Percentiles rank a stretch among this genome's conserved stretches.
phyloP scores from a whole-genome alignment of 176 grass and related monocot genomes.

The Canna indica region DNA sequence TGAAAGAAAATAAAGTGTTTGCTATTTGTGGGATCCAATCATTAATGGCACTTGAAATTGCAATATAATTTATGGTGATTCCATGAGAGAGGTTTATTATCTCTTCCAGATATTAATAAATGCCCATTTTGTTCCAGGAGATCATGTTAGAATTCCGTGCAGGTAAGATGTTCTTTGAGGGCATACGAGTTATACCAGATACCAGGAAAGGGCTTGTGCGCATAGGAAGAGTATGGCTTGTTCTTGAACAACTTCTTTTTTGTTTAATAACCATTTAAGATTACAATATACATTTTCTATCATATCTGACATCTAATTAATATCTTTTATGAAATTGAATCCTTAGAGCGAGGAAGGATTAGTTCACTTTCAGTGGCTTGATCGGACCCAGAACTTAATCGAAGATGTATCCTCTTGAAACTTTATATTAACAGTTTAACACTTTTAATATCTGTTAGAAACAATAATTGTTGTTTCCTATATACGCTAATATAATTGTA shows the following conservation, averaged over 20 bases:
- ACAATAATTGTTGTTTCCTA: neutral
- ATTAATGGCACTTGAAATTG: neutral
- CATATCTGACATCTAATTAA: slow-evolving; percentile 20
- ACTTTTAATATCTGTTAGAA: neutral
- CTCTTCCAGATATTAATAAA: neutral
- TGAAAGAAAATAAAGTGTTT: neutral
- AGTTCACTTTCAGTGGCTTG: slow-evolving; percentile 96
- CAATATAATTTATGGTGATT: neutral
- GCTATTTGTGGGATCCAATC: neutral
- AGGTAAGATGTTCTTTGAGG: slow-evolving; percentile 78
- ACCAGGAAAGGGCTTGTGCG: slow-evolving; percentile 84
- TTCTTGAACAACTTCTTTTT: slow-evolving; percentile 12
- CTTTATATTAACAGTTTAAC: neutral
- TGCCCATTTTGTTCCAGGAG: slow-evolving; percentile 37
- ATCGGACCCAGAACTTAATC: slow-evolving; percentile 59
- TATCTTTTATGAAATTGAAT: neutral
- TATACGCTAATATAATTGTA: neutral
- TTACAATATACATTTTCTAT: slow-evolving; percentile 17
- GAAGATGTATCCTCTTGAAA: slow-evolving; percentile 74
- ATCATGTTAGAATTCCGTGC: slow-evolving; percentile 91
- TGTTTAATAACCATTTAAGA: neutral
- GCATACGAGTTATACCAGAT: slow-evolving; percentile 65
- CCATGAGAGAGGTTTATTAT: neutral
- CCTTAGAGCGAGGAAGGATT: slow-evolving; percentile 89
- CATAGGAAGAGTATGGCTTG: slow-evolving; percentile 62